phyloP scores from a whole-genome alignment of 495 filamentous ascomycete genomes.

The Hypoxylon trugodes region DNA sequence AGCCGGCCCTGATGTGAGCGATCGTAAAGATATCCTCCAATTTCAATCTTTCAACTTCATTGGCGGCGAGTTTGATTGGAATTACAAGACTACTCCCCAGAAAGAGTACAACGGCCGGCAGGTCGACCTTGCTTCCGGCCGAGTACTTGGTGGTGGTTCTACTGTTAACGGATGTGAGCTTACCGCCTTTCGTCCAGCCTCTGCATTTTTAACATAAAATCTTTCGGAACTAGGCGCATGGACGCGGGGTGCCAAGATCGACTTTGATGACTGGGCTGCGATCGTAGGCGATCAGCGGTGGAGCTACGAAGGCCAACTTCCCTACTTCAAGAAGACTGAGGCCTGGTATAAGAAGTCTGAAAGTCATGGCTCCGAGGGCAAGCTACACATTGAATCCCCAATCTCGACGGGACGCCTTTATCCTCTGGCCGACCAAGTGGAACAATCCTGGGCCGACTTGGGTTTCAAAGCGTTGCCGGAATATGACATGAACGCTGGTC shows the following conservation, averaged over 20 bases:
- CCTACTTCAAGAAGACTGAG: constrained; percentile 43
- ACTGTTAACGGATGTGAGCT: constrained; percentile 65
- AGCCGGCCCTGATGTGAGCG: constrained; percentile 57
- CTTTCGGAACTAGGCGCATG: constrained; percentile 47
- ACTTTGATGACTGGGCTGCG: constrained; percentile 52
- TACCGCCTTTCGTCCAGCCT: no score
- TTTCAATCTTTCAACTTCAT: constrained; percentile 59
- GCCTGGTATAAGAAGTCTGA: background rate
- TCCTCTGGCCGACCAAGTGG: constrained; percentile 41
- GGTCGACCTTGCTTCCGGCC: constrained; percentile 61
- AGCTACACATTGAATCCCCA: constrained; percentile 34
- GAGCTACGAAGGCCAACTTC: constrained; percentile 48
- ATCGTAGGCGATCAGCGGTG: constrained; percentile 47
- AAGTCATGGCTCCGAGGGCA: constrained; percentile 41
- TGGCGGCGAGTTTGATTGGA: constrained; percentile 60
- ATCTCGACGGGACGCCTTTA: constrained; percentile 40
- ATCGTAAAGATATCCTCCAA: constrained; percentile 52
- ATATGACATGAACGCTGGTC: constrained; percentile 43
- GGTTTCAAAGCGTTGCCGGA: constrained; percentile 37
- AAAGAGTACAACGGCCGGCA: constrained; percentile 54
- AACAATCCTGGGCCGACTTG: constrained; percentile 33
- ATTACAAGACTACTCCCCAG: constrained; percentile 63
- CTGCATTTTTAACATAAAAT: no score
- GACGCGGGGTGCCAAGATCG: constrained; percentile 46
- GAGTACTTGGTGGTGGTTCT: constrained; percentile 62